Conservation (phyloP, 2,329 filamentous ascomycete genomes). For the Fusarium udum region DNA sequence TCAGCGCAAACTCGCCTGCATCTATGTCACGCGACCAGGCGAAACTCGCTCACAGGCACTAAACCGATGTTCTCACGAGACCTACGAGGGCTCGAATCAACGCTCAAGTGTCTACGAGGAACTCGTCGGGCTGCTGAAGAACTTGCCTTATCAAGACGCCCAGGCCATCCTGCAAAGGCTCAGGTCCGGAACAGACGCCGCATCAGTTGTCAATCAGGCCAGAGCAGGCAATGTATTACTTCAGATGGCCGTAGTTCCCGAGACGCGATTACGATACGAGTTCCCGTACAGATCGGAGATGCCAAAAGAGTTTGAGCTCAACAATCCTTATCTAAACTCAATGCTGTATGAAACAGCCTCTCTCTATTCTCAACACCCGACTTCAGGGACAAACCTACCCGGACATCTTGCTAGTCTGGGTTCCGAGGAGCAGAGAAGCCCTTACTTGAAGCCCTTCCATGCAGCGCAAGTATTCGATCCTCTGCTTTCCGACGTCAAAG, state of each 20-base stretch:
- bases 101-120: slow-evolving; percentile 20
- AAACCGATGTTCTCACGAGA: neutral
- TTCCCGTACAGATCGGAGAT: slow-evolving; percentile 49
- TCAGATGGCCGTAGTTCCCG: slow-evolving; percentile 50
- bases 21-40: slow-evolving; percentile 29
- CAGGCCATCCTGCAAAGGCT: slow-evolving; percentile 48
- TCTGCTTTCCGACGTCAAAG: slow-evolving; percentile 41
- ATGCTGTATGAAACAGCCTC: slow-evolving; percentile 41
- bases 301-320: slow-evolving; percentile 10
- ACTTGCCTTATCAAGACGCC: slow-evolving; percentile 45
- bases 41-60: slow-evolving; percentile 37
- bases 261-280: slow-evolving; percentile 51
- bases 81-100: neutral
- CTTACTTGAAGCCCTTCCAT: slow-evolving; percentile 51
- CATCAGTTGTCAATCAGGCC: slow-evolving; percentile 47
- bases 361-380: neutral
- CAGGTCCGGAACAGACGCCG: slow-evolving; percentile 46
- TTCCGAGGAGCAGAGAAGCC: slow-evolving; percentile 25
- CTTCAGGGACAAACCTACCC: neutral
- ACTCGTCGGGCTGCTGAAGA: slow-evolving; percentile 26
- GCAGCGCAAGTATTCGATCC: slow-evolving; percentile 49
- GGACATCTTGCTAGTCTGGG: neutral
- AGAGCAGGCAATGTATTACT: slow-evolving; percentile 50
- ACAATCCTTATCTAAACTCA: slow-evolving; percentile 44
- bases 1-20: slow-evolving; percentile 18